Base-by-base conservation (phyloP, 2,329 filamentous ascomycete species). In the Trichoderma sp. region DNA sequence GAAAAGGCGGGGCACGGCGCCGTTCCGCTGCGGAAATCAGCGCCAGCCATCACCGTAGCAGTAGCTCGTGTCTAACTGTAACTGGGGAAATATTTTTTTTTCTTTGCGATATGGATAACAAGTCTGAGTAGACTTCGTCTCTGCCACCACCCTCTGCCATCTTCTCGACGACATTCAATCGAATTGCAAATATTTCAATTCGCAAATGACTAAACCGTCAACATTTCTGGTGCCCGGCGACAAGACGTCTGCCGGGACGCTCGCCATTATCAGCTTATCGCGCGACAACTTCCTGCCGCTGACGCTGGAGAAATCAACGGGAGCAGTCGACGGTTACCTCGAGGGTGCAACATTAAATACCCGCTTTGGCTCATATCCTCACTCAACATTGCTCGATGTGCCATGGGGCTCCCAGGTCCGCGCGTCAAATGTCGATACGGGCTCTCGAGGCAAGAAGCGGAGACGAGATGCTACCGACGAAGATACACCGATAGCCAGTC, bases 351-450 rank as follows among this genome's bases (percentile, higher is more conserved):
- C 94, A 3, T 89, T 95, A 68, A 98, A 97, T 82, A 99, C 95
- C 1, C 91, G 95, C 58, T 99, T 97, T 78, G 96, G 96, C 63
- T 97, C 95, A 0, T 95, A 94, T 73, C 93, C 93, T 0, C 93
- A 95, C 79, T 92, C 88, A 12, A 95, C 93, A 0, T 82, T 95
- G 59, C 87, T 97, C 70, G 86, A 89, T 6, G 85, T 94, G 68
- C 92, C 93, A 55, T 98, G 95, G 95, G 96, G 96, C 32, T 94
- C 93, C 7, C 96, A 98, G 80, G 91, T 98, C 26, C 88, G 93
- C 61, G 96, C 96, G 8, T 97, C 94, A 2, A 89, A 91, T 36
- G 94, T 98, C 71, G 93, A 98, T 78, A 98, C 95, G 0, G 94
- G 95, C 13, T 96, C 94, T n/a, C 87, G 94, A 76, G 94, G 94